Evolutionary conservation across 1,139 yeast genomes (phyloP).

Genomic region (Protomyces lactucae-debilis): DNA sequence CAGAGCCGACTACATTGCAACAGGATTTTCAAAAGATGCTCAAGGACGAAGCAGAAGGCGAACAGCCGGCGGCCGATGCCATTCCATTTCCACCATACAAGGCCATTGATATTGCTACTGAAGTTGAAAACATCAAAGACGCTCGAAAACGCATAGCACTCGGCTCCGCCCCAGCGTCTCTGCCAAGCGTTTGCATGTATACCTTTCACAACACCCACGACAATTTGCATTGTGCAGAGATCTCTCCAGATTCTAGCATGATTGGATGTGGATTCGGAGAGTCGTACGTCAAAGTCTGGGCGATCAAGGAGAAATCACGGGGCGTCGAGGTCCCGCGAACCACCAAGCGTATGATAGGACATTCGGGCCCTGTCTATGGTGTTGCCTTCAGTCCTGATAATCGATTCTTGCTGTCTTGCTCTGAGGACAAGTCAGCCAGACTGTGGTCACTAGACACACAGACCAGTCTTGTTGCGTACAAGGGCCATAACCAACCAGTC

Average conservation of each 20-base stretch:
- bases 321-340: constrained; percentile 31
- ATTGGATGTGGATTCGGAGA: constrained; percentile 95
- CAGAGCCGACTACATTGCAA: constrained; percentile 43
- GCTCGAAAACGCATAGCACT: constrained; percentile 68
- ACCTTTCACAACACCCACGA: constrained; percentile 88
- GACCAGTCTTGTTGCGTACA: constrained; percentile 83
- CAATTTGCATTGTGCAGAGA: constrained; percentile 75
- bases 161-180: constrained; percentile 63
- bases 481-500: constrained; percentile 92
- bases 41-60: constrained; percentile 43
- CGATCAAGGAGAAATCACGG: constrained; percentile 65
- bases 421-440: constrained; percentile 88
- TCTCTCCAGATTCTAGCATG: constrained; percentile 78
- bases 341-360: constrained; percentile 71
- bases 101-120: constrained; percentile 69
- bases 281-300: constrained; percentile 84
- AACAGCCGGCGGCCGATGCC: constrained; percentile 67
- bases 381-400: constrained; percentile 87
- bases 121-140: constrained; percentile 73
- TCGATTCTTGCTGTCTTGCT: constrained; percentile 69
- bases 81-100: constrained; percentile 84
- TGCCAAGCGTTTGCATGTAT: constrained; percentile 97
- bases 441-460: constrained; percentile 93
- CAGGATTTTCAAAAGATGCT: constrained; percentile 48
- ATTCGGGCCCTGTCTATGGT: constrained; percentile 91